Evolutionary conservation across 805 yeast genomes (phyloP).

Genomic region (Monosporozyma solicola): DNA sequence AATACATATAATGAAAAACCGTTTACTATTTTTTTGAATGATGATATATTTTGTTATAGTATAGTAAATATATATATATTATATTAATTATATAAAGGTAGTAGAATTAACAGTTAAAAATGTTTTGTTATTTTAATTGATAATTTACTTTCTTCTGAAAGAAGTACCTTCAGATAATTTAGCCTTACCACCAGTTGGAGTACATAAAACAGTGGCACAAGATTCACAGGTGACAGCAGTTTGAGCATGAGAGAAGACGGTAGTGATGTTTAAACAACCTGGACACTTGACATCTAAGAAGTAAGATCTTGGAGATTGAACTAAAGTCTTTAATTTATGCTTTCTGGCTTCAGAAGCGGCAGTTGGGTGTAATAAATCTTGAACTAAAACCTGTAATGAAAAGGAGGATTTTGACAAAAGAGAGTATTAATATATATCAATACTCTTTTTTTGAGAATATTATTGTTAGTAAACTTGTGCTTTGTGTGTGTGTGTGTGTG

Average conservation of each 20-base stretch:
- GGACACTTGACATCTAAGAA: conserved; percentile 99
- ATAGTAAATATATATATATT: not conserved
- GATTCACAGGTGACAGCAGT: conserved; percentile 99
- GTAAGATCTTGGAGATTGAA: conserved; percentile 96
- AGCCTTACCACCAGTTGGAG: conserved; percentile 99
- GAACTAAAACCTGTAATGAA: conserved; percentile 78
- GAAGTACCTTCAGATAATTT: conserved; percentile 99
- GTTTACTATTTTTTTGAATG: not conserved
- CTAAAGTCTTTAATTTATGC: conserved; percentile 96
- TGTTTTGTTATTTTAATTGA: not conserved
- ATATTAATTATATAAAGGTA: not conserved
- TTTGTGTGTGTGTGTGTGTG: not conserved
- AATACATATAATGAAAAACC: not conserved
- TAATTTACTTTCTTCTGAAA: conserved; percentile 90
- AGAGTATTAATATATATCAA: not conserved
- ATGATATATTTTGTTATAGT: not conserved
- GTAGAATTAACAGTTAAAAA: not conserved
- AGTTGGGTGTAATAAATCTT: conserved; percentile 96
- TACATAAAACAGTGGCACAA: conserved; percentile 95
- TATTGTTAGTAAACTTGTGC: not conserved
- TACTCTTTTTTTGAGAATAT: not conserved
- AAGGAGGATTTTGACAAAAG: not conserved
- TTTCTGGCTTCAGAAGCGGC: conserved; percentile 93
- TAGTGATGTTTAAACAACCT: conserved; percentile 98
- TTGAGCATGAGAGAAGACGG: conserved; percentile 99